phyloP scores from a whole-genome alignment of 495 filamentous ascomycete species.

The Niebla homalea region DNA sequence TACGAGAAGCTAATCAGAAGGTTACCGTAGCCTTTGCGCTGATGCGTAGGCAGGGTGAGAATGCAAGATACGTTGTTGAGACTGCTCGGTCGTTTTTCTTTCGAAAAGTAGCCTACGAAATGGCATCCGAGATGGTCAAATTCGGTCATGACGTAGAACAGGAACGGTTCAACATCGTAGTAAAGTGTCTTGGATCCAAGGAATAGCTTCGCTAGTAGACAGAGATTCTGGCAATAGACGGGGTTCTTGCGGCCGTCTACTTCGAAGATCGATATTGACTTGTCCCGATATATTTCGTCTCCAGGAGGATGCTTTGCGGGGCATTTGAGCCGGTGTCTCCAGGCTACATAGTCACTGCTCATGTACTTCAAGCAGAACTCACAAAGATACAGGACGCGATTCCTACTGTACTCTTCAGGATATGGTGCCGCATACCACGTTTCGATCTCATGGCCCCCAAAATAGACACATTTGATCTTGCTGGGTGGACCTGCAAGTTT shows the following conservation, averaged over 20 bases:
- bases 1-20: conserved; percentile 97
- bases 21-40: conserved; percentile 93
- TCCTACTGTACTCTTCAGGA: conserved; percentile 94
- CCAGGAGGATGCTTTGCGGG: conserved; percentile 91
- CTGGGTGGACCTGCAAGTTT: conserved; percentile 79
- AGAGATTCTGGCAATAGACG: conserved; percentile 95
- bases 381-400: conserved; percentile 90
- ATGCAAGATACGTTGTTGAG: conserved; percentile 98
- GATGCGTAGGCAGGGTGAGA: conserved; percentile 85
- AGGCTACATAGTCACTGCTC: conserved; percentile 95
- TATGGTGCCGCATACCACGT: conserved; percentile 99
- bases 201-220: conserved; percentile 89
- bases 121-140: conserved; percentile 87
- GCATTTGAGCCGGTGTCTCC: conserved; percentile 96
- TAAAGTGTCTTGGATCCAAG: conserved; percentile 95
- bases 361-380: conserved; percentile 99
- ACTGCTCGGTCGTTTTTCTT: conserved; percentile 91
- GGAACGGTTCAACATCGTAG: conserved; percentile 94
- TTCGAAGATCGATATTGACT: conserved; percentile 87
- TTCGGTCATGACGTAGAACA: conserved; percentile 98
- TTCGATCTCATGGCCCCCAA: conserved; percentile 93
- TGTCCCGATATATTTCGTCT: conserved; percentile 95
- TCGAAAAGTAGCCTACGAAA: conserved; percentile 98
- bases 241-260: conserved; percentile 95
- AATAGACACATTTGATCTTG: conserved; percentile 97